Evolutionary conservation across 148 eudicot genomes (phyloP).

Genomic region (Spergularia marina): DNA sequence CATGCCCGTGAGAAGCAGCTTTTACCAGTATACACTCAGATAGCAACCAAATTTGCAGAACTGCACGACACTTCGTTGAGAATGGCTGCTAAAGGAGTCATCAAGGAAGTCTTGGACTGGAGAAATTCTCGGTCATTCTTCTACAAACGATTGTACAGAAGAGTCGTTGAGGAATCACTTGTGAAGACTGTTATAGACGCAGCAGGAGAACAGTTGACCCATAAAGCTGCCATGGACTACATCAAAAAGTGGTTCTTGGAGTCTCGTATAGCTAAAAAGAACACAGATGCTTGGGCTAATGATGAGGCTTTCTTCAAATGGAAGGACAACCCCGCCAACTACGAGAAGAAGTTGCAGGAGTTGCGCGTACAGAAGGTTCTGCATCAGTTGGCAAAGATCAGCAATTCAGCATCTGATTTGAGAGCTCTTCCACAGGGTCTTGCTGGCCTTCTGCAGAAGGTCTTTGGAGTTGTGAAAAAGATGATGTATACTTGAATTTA

Average conservation of each 20-base stretch:
- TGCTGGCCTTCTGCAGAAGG: conserved; percentile 73
- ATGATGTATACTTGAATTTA: neutral
- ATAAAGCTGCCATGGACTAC: conserved; percentile 58
- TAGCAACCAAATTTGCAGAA: conserved; percentile 95
- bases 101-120: conserved; percentile 80
- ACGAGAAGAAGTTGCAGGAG: conserved; percentile 61
- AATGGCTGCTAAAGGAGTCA: conserved; percentile 91
- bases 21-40: conserved; percentile 83
- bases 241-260: conserved; percentile 73
- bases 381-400: conserved; percentile 60
- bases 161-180: conserved; percentile 66
- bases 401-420: conserved; percentile 62
- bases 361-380: conserved; percentile 64
- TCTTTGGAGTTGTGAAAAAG: conserved; percentile 26
- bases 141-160: conserved; percentile 62
- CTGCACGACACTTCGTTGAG: conserved; percentile 88
- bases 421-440: conserved; percentile 78
- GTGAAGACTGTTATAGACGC: conserved; percentile 65
- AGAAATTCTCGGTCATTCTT: conserved; percentile 60
- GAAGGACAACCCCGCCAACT: conserved; percentile 63
- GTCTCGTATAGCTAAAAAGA: conserved; percentile 38
- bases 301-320: conserved; percentile 73
- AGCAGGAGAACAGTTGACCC: conserved; percentile 65
- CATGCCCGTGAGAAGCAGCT: conserved; percentile 84
- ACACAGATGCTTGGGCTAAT: conserved; percentile 53